Evolutionary conservation across 768 basidiomycete genomes (phyloP).

Genomic region (Podaxis sp.): DNA sequence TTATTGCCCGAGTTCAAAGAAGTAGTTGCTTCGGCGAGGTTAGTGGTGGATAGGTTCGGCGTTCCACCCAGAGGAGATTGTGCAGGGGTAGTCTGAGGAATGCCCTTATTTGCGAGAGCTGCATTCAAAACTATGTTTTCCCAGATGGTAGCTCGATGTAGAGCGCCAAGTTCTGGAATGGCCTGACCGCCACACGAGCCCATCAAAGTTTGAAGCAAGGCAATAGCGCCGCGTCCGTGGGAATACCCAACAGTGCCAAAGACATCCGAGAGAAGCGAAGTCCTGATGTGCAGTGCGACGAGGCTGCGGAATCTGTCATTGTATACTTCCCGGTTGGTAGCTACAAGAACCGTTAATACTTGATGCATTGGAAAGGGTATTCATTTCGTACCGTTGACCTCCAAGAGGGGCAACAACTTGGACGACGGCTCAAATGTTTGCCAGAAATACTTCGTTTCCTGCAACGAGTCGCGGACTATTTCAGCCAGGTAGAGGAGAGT

Average conservation of each 20-base stretch:
- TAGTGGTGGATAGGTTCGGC: slow-evolving; percentile 39
- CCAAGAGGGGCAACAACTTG: slow-evolving; percentile 63
- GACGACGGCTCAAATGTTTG: slow-evolving; percentile 48
- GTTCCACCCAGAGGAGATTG: slow-evolving; percentile 49
- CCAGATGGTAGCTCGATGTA: slow-evolving; percentile 84
- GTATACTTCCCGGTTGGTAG: slow-evolving; percentile 43
- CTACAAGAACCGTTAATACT: slow-evolving; percentile 26
- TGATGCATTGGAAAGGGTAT: neutral
- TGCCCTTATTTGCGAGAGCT: slow-evolving; percentile 52
- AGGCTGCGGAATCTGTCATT: slow-evolving; percentile 72
- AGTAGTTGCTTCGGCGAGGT: slow-evolving; percentile 34
- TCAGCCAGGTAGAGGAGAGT: slow-evolving; percentile 69
- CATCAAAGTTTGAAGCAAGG: slow-evolving; percentile 75
- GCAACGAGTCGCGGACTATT: slow-evolving; percentile 68
- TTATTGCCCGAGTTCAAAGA: slow-evolving; percentile 13
- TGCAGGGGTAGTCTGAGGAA: slow-evolving; percentile 42
- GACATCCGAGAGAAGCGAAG: slow-evolving; percentile 83
- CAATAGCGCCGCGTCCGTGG: slow-evolving; percentile 73
- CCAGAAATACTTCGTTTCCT: slow-evolving; percentile 75
- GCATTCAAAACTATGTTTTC: slow-evolving; percentile 80
- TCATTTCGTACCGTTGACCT: slow-evolving; percentile 41
- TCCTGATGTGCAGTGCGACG: slow-evolving; percentile 72
- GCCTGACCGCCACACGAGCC: slow-evolving; percentile 59
- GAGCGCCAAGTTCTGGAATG: slow-evolving; percentile 67
- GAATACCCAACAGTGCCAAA: slow-evolving; percentile 81